Evolutionary conservation across 257 asterid species (phyloP), one percentile per base, ranked within the genome.

Genomic region (Coffea eugenioides): DNA sequence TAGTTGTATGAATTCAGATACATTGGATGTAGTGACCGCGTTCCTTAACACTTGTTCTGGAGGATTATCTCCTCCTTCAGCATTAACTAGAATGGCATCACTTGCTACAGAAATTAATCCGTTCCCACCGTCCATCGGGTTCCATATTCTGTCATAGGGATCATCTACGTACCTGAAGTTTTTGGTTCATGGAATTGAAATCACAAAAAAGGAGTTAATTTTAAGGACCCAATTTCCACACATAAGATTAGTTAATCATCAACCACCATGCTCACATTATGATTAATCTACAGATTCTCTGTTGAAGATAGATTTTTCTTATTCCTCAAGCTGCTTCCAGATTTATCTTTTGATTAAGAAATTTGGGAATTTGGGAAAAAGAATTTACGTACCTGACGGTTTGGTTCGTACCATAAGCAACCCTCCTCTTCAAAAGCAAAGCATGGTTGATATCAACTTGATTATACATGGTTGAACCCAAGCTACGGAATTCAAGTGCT

Each of bases 91-190:
- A 1, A 16, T 0, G 7, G 89, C 89, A 6, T 85, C 81, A 3
- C 79, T 80, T 4, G 67, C 7, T 12, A 86, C 78, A 11, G 77
- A 23, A 46, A 48, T 77, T 66, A 75, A 2, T 13, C 90, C 90
- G 4, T 14, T 31, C 0, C 88, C 84, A 14, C 36, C 70, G 1
- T 13, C 11, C 2, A 4, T 79, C 0, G 93, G 88, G 4, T 0
- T n/a, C 97, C 97, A 92, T 80, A 92, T 45, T 77, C 97, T 77
- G 80, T 89, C 95, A 25, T 89, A 92, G 0, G 23, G 31, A 79
- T 92, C 96, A 27, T 85, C 81, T 5, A 2, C 2, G 57, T 65
- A 85, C 77, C 88, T 87, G 80, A 20, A n/a, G 0, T 36, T 21
- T 25, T 54, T 14, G 23, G 21, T 3, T 15, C 61, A 54, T 8